Percentiles rank a stretch among this genome's conserved stretches.
phyloP scores from a whole-genome alignment of 2,329 filamentous ascomycete genomes.

The Chrysosporium queenslandicum region DNA sequence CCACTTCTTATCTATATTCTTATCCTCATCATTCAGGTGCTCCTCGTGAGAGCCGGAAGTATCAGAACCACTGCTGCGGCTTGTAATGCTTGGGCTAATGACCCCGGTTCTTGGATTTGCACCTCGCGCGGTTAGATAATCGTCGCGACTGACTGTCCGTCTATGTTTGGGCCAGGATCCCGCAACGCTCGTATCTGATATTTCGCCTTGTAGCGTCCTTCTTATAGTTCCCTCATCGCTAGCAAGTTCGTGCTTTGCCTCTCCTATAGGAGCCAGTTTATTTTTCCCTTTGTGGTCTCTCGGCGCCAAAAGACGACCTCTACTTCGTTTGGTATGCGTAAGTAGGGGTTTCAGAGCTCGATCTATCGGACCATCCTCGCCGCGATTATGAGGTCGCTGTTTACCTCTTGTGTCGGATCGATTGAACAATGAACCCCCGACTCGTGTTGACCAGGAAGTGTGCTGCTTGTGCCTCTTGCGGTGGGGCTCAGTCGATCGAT shows the following conservation, averaged over 20 bases:
- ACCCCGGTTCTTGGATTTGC: slow-evolving; percentile 31
- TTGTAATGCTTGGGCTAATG: slow-evolving; percentile 28
- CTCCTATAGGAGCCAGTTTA: slow-evolving; percentile 16
- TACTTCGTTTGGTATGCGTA: neutral
- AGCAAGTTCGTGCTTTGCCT: slow-evolving; percentile 5
- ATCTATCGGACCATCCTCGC: neutral
- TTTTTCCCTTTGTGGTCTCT: neutral
- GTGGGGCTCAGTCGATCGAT: neutral
- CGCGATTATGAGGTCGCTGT: neutral
- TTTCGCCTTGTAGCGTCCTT: slow-evolving; percentile 3
- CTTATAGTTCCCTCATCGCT: slow-evolving; percentile 17
- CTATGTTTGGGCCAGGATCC: slow-evolving; percentile 1
- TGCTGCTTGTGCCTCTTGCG: slow-evolving; percentile 6
- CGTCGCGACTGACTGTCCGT: slow-evolving; percentile 23
- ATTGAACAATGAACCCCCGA: slow-evolving; percentile 10
- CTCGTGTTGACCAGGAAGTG: slow-evolving; percentile 17
- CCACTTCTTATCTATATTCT: slow-evolving; percentile 23
- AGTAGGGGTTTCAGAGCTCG: neutral
- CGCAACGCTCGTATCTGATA: neutral
- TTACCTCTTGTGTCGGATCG: neutral
- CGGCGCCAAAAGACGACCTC: neutral
- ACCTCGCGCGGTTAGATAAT: slow-evolving; percentile 27
- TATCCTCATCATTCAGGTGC: slow-evolving; percentile 9
- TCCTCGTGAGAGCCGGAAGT: slow-evolving; percentile 16
- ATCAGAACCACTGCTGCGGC: slow-evolving; percentile 20